Conservation (phyloP, 257 asterid species). For the Petunia secreta region DNA sequence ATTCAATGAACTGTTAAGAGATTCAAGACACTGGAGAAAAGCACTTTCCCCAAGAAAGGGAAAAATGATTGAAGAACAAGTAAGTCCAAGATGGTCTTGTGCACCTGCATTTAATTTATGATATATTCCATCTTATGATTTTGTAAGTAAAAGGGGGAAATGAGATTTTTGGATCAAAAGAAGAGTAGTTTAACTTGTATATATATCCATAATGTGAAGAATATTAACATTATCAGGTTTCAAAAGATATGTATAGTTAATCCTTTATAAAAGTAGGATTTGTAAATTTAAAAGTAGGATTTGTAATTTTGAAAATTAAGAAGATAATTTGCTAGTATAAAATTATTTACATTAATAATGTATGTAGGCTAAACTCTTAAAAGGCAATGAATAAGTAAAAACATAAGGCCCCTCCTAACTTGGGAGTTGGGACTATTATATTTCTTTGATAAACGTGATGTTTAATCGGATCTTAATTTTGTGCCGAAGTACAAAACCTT, state of each 20-base stretch:
- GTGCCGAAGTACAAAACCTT: not conserved
- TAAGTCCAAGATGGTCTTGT: slow-evolving; percentile 11
- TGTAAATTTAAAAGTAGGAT: no score
- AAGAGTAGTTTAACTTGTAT: no score
- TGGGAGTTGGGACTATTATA: not conserved
- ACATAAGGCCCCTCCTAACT: not conserved
- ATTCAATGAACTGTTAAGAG: slow-evolving; percentile 42
- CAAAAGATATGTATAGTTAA: no score
- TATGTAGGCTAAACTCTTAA: no score
- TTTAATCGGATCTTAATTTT: not conserved
- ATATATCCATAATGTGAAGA: no score
- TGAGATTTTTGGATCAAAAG: not conserved
- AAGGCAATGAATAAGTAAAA: not conserved
- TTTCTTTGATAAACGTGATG: not conserved
- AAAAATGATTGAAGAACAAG: slow-evolving; percentile 22
- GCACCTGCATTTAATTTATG: not conserved
- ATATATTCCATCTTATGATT: not conserved
- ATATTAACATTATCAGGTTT: no score
- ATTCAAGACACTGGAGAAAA: not conserved
- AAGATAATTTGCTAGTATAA: no score
- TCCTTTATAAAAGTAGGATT: no score
- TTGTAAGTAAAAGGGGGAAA: not conserved
- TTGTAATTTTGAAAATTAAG: no score
- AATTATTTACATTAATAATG: no score
- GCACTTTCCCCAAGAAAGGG: slow-evolving; percentile 26